Conservation (phyloP, 345 rosid genomes). For the Kandelia obovata region DNA sequence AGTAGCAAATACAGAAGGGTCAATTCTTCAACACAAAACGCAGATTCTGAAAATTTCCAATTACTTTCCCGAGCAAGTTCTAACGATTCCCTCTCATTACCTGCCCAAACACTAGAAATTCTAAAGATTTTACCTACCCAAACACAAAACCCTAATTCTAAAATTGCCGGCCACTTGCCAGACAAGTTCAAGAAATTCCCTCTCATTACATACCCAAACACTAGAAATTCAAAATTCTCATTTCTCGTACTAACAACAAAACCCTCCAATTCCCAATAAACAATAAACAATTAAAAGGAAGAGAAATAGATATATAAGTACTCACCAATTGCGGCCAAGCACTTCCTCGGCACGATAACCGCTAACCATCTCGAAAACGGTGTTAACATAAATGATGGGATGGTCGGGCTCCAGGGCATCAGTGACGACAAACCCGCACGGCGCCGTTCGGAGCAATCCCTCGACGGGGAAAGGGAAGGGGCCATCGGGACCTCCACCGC, state of each 20-base stretch:
- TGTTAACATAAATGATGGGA: slow-evolving; percentile 78
- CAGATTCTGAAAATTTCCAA: no score
- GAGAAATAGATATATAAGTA: neutral
- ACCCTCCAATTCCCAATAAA: slow-evolving; percentile 1
- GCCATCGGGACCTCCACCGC: slow-evolving; percentile 28
- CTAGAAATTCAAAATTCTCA: neutral
- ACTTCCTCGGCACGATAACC: slow-evolving; percentile 92
- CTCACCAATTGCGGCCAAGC: slow-evolving; percentile 87
- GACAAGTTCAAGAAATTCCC: no score
- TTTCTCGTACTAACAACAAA: slow-evolving; percentile 1
- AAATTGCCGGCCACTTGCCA: no score
- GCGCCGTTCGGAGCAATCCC: slow-evolving; percentile 64
- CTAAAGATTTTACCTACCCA: no score
- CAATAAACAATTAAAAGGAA: neutral
- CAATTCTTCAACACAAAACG: no score
- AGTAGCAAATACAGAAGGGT: no score
- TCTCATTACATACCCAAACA: neutral
- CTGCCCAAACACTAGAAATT: no score
- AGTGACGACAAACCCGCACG: slow-evolving; percentile 79
- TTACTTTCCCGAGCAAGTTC: no score
- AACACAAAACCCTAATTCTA: no score
- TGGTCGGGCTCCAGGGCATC: slow-evolving; percentile 88
- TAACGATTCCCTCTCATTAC: no score
- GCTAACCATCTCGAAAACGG: slow-evolving; percentile 78
- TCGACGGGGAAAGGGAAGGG: slow-evolving; percentile 76